These are phyloP conservation scores for Trichophyton verrucosum DNA, from an alignment of 2,329 filamentous ascomycete species.

Conservation along the genomic window DNA sequence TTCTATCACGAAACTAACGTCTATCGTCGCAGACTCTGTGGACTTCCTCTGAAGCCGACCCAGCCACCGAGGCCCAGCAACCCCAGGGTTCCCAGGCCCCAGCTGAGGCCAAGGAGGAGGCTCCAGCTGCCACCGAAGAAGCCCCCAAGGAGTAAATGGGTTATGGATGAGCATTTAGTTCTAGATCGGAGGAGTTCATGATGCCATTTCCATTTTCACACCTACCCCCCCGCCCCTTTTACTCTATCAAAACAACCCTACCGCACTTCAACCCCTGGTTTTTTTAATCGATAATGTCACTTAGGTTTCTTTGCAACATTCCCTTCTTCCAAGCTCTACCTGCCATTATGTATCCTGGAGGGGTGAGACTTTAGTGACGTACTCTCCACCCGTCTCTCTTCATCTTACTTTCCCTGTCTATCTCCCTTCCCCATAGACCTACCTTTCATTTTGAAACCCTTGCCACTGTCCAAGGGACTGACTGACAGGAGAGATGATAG, in stretches of 20 bases:
- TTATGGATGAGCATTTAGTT: slow-evolving; percentile 3
- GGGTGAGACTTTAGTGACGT: slow-evolving; percentile 2
- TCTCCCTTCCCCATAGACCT: background rate
- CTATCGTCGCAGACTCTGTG: slow-evolving; percentile 64
- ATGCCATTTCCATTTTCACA: background rate
- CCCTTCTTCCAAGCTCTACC: background rate
- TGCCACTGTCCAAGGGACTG: background rate
- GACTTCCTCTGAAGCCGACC: slow-evolving; percentile 97
- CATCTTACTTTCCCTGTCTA: background rate
- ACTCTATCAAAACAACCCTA: background rate
- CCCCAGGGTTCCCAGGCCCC: slow-evolving; percentile 15
- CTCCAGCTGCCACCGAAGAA: slow-evolving; percentile 26
- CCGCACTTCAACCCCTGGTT: background rate
- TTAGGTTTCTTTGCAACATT: slow-evolving; percentile 4
- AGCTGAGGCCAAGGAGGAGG: slow-evolving; percentile 32
- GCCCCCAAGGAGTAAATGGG: slow-evolving; percentile 20
- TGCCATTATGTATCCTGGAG: background rate
- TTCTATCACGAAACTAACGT: slow-evolving; percentile 19
- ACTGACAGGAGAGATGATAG: background rate
- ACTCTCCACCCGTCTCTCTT: background rate
- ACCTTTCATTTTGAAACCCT: background rate
- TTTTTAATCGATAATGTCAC: slow-evolving; percentile 9
- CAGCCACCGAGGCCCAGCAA: slow-evolving; percentile 42
- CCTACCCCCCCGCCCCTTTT: background rate
- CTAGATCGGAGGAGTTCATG: slow-evolving; percentile 8